phyloP scores from a whole-genome alignment of 2,329 filamentous ascomycete species.

The Arthrobotrys sinensis region DNA sequence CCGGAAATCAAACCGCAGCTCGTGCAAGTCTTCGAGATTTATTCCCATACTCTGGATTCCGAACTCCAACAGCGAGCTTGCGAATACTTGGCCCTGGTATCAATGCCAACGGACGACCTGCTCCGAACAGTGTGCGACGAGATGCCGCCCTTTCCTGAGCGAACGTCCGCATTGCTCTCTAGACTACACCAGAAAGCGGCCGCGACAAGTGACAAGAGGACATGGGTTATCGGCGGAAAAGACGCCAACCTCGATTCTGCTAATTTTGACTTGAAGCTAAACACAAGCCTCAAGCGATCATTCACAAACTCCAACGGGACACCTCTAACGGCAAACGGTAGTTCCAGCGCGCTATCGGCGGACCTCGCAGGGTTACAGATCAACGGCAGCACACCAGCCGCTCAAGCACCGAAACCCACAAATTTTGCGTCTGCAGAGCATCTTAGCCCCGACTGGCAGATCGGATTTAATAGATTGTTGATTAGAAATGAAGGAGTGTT shows the following conservation, averaged over 20 bases:
- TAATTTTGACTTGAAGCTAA: slow-evolving; percentile 85
- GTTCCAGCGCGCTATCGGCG: slow-evolving; percentile 67
- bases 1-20: slow-evolving; percentile 98
- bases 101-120: slow-evolving; percentile 88
- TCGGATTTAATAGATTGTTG: slow-evolving; percentile 86
- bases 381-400: slow-evolving; percentile 70
- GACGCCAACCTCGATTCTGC: slow-evolving; percentile 86
- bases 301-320: slow-evolving; percentile 73
- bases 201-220: slow-evolving; percentile 92
- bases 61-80: slow-evolving; percentile 97
- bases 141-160: slow-evolving; percentile 97
- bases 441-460: slow-evolving; percentile 93
- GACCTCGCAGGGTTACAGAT: slow-evolving; percentile 89
- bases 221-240: slow-evolving; percentile 98
- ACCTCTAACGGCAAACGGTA: slow-evolving; percentile 69
- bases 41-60: slow-evolving; percentile 94
- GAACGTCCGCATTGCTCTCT: slow-evolving; percentile 91
- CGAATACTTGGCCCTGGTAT: slow-evolving; percentile 90
- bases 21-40: slow-evolving; percentile 88
- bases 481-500: slow-evolving; percentile 86
- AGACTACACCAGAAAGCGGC: slow-evolving; percentile 94
- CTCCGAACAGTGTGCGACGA: slow-evolving; percentile 95
- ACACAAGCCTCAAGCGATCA: slow-evolving; percentile 85
- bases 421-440: slow-evolving; percentile 94
- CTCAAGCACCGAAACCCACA: slow-evolving; percentile 76